Evolutionary conservation across 2,329 filamentous ascomycete genomes (phyloP), one percentile per base, ranked within the genome.

Genomic region (Fusarium xyrophilum): DNA sequence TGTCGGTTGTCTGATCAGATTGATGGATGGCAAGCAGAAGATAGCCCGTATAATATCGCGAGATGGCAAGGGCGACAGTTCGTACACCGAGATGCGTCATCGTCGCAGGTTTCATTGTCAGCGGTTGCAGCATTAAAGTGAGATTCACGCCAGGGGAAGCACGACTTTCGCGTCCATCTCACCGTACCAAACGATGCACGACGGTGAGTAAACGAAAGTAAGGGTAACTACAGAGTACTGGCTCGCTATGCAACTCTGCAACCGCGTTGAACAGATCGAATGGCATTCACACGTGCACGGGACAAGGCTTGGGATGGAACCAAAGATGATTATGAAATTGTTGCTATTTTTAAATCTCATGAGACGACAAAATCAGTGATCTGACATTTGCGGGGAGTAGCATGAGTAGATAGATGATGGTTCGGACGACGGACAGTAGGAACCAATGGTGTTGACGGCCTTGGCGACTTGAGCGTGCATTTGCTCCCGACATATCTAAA

Each of bases 51-150:
- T 3, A 23, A 23, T 5, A 27, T 23, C 1, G 1, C 3, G 2
- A 23, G 4, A 21, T 12, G 0, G 0, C 15, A n/a, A 2, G 25
- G 10, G 14, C 0, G 4, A 11, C 2, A 8, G 12, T 2, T 15
- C 6, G 7, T 15, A 2, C 1, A 14, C 7, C 17, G 7, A 21
- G 10, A 11, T 14, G 6, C 23, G 23, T 25, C 4, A 25, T 25
- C 4, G 23, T 25, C 23, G 23, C 23, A 25, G 23, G 23, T 25
- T 25, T 25, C 23, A 25, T 25, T 4, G 23, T 25, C 6, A 25
- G 4, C 6, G 23, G 23, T 25, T 25, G 6, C 23, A 25, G 23
- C 23, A 25, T 6, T 25, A 25, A 25, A 25, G 6, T 25, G 23
- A 25, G 23, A 25, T 25, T 25, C 23, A 25, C n/a, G n/a, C n/a